Evolutionary conservation across 768 basidiomycete genomes (phyloP).

Genomic region (Mycena sanguinolenta): DNA sequence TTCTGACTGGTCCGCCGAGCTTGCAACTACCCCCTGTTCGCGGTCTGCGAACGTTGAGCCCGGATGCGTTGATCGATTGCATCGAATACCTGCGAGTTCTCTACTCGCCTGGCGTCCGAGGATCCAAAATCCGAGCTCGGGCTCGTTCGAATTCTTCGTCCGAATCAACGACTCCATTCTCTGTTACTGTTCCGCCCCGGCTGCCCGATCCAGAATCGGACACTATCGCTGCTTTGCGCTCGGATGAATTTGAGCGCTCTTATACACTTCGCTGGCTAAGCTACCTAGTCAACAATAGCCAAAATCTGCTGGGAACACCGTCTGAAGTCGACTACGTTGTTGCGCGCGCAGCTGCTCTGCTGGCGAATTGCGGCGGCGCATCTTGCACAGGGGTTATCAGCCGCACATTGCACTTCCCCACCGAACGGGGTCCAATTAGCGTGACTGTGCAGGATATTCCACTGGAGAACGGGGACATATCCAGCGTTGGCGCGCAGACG

Average conservation of each 20-base stretch:
- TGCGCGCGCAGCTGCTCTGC: constrained; percentile 68
- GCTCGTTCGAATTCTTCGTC: too few relatives aligned
- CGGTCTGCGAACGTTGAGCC: too few relatives aligned
- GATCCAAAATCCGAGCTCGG: too few relatives aligned
- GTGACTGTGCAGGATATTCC: constrained; percentile 76
- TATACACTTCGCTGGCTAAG: too few relatives aligned
- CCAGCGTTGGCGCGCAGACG: constrained; percentile 86
- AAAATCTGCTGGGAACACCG: constrained; percentile 20
- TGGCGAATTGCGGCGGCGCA: constrained; percentile 75
- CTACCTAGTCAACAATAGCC: constrained; percentile 61
- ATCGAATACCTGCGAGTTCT: too few relatives aligned
- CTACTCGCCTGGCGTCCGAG: too few relatives aligned
- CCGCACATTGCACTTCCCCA: constrained; percentile 65
- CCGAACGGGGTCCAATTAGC: constrained; percentile 39
- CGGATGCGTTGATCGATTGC: too few relatives aligned
- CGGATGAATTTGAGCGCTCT: too few relatives aligned
- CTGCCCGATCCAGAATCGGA: constrained; percentile 3
- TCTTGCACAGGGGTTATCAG: constrained; percentile 71
- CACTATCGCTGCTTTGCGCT: constrained; percentile 41
- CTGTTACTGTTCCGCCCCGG: background rate
- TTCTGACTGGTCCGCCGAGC: too few relatives aligned
- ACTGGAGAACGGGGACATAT: constrained; percentile 76
- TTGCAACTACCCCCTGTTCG: too few relatives aligned
- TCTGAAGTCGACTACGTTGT: constrained; percentile 55
- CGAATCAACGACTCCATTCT: too few relatives aligned